A percentile compares a stretch with the other conserved stretches of the same genome.
Evolutionary conservation across 139 green algal genomes (phyloP).

Genomic region (Pseudopediastrum boryanum): DNA sequence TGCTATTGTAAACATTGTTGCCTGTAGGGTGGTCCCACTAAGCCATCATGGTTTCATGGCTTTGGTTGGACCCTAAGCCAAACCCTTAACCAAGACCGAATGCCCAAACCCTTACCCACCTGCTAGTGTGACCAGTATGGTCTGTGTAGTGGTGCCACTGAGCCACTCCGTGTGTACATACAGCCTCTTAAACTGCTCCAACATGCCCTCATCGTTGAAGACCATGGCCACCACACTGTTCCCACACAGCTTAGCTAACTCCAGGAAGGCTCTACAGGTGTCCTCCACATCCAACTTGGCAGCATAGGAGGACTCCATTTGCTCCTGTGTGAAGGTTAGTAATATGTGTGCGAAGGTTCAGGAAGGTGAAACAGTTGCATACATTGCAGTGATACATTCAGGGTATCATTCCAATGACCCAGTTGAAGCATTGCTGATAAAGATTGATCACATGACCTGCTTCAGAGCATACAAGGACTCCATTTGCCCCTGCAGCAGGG

Average conservation of each 20-base stretch:
- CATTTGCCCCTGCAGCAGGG: too few relatives aligned
- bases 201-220: conserved; percentile 52
- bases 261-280: conserved; percentile 72
- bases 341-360: background rate
- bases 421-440: too few relatives aligned
- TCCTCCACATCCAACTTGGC: conserved; percentile 68
- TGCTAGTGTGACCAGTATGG: conserved; percentile 79
- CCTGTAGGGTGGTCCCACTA: background rate
- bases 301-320: conserved; percentile 38
- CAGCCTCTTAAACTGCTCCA: conserved; percentile 53
- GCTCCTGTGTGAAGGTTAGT: conserved; percentile 30
- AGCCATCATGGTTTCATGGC: too few relatives aligned
- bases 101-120: conserved; percentile 23
- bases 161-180: conserved; percentile 59
- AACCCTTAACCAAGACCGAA: background rate
- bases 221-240: conserved; percentile 48
- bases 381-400: background rate
- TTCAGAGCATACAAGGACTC: too few relatives aligned
- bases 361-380: conserved; percentile 11
- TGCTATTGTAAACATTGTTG: background rate
- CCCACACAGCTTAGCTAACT: conserved; percentile 57
- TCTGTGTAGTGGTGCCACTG: conserved; percentile 52
- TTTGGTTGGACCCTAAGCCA: too few relatives aligned
- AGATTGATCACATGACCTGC: too few relatives aligned
- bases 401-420: background rate